Base-by-base conservation (phyloP, 2,329 filamentous ascomycete species). In the Ophiognomonia clavigignenti-juglandacearum region DNA sequence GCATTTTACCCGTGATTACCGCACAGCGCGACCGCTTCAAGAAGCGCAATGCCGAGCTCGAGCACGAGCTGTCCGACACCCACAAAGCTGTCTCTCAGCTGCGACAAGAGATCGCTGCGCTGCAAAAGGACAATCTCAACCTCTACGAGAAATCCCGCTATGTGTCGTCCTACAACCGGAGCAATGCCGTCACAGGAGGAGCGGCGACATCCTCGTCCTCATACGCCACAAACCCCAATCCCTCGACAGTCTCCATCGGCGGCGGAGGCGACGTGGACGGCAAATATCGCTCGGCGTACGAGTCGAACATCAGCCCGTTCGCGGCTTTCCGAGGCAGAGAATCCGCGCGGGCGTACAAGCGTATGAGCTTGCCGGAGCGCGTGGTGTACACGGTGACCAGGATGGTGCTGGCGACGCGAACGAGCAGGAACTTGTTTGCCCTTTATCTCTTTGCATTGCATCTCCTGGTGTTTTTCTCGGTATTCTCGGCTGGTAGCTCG, bases 61-160 rank as follows among this genome's bases (percentile, higher is more conserved):
- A 97, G 68, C 81, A 86, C 51, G 92, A 97, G 61, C 74, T 97
- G 9, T 89, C 90, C 6, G 90, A 95, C 55, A 80, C 80, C 27
- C 89, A 97, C 65, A 78, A 82, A 39, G 86, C 80, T 0, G 83
- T 96, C 19, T 92, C 90, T 18, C 86, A 91, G 29, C 74, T 98
- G 39, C 83, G 93, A 36, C 88, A 95, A 58, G 93, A 98, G 64
- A 82, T 97, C 51, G 85, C 90, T 6, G 88, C 90, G 2, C 73
- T 98, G 34, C 95, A 98, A 62, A 95, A 91, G 64, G 93, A 98
- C 67, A 98, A 98, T 62, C 75, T 98, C 29, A 90, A 86, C 58
- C 76, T 98, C 7, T 98, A 98, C 65, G 93, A 98, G 67, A 98
- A 97, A 76, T 96, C 92, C 16, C 82, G 93, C 56, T 98, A 98